Base-by-base conservation (phyloP, 768 basidiomycete genomes). In the Leccinum truebloodii region DNA sequence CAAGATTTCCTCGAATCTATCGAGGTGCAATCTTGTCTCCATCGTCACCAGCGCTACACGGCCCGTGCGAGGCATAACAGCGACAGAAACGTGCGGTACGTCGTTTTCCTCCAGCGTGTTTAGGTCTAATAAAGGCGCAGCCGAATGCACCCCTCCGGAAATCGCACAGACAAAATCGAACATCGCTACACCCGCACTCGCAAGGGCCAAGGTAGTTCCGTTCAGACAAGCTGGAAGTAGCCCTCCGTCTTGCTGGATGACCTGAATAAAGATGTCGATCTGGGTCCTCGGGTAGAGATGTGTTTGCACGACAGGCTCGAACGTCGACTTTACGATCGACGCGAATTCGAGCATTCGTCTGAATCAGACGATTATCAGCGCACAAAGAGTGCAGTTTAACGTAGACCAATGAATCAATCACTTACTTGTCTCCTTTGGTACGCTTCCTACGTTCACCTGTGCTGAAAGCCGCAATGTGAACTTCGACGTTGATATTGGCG, bases 261-360 rank as follows among this genome's bases (percentile, higher is more conserved):
- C 88, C 73, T 96, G 94, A 7, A 99, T 81, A 74, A 88, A 92
- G 61, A 99, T 88, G 76, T 96, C 93, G 72, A 99, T 97, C 72
- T 95, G 88, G 35, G 92, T 92, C 53, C 97, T 88, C 22, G 96
- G 96, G 76, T 97, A 98, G 52, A 99, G 83, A 61, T 82, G 83
- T 7, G 91, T 90, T 71, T 94, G 91, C 24, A 99, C 85, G 58
- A 96, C 94, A 46, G 95, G 94, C 71, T 98, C 96, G 71, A 99
- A 98, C 0, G 97, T 98, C 32, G 92, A 88, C 77, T 93, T 92
- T 63, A 98, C 87, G 24, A 88, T 86, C 3, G 92, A 81, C 12
- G 89, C 91, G 63, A 97, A 80, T 76, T 99, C 97, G 62, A 91
- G 79, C 63, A 92, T 81, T 16, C 94, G 93, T 75, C 95, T 96